A percentile compares a stretch with the other conserved stretches of the same genome.
These are phyloP conservation scores for Bifiguratus adelaidae DNA, from an alignment of 192 early-diverging fungal genomes.

Conservation along the genomic window DNA sequence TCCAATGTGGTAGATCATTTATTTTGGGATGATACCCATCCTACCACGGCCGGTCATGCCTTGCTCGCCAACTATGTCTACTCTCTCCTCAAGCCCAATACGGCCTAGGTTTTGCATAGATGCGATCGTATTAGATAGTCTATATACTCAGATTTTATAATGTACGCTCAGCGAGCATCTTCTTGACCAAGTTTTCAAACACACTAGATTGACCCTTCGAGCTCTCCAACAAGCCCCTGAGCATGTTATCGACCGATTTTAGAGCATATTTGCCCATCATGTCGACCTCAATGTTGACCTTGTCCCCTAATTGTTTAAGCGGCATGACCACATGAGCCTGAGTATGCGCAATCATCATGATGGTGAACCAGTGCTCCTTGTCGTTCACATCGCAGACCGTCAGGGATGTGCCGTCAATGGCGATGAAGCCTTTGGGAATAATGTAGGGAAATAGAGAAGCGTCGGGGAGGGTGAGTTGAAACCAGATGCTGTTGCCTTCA, in stretches of 20 bases:
- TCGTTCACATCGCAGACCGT: constrained; percentile 88
- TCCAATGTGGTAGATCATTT: no score
- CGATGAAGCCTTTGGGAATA: constrained; percentile 92
- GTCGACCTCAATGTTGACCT: constrained; percentile 95
- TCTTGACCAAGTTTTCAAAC: neutral
- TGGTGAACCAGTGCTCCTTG: constrained; percentile 58
- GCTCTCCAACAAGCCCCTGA: constrained; percentile 38
- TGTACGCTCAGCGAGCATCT: neutral
- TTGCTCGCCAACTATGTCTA: no score
- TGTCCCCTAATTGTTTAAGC: constrained; percentile 51
- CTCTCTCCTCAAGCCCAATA: no score
- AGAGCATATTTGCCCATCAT: constrained; percentile 91
- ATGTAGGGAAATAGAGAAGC: constrained; percentile 67
- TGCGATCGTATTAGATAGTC: no score
- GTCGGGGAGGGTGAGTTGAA: constrained; percentile 36
- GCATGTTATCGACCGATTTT: constrained; percentile 64
- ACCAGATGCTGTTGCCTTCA: constrained; percentile 84
- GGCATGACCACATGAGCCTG: constrained; percentile 76
- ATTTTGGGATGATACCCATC: no score
- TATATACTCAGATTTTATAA: no score
- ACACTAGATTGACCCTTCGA: constrained; percentile 19
- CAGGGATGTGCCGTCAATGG: constrained; percentile 89
- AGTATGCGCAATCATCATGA: constrained; percentile 96
- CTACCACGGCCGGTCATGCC: no score
- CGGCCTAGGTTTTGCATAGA: no score